Conservation (phyloP, 345 rosid genomes). For the Arabidopsis suecica region DNA sequence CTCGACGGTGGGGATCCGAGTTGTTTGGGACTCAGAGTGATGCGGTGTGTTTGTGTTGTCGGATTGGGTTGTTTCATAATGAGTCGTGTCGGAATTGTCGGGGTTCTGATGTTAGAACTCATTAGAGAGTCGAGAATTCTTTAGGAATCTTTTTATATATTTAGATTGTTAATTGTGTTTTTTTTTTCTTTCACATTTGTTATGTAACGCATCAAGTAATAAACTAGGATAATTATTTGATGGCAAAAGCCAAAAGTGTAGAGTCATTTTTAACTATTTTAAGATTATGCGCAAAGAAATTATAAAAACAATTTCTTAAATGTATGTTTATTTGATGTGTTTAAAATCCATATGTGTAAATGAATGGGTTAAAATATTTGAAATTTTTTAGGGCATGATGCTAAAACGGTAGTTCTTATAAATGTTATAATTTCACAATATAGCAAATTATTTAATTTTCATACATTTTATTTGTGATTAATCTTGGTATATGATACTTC, state of each 20-base stretch:
- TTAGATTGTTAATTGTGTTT: neutral
- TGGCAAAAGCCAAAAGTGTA: neutral
- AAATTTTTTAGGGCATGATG: too few species aligned
- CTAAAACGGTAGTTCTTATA: too few species aligned
- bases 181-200: neutral
- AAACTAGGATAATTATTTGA: slow-evolving; percentile 10
- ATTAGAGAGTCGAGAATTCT: slow-evolving; percentile 38
- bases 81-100: slow-evolving; percentile 48
- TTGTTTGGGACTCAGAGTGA: slow-evolving; percentile 8
- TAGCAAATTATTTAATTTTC: neutral
- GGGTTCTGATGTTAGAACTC: slow-evolving; percentile 37
- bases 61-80: slow-evolving; percentile 40
- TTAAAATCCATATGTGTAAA: too few species aligned
- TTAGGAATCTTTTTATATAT: slow-evolving; percentile 3
- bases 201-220: slow-evolving; percentile 23
- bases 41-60: slow-evolving; percentile 46
- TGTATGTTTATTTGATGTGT: too few species aligned
- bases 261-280: neutral
- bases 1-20: slow-evolving; percentile 35
- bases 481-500: too few species aligned
- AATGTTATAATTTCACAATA: too few species aligned
- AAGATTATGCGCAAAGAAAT: neutral
- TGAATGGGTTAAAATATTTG: too few species aligned
- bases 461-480: neutral
- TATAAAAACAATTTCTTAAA: too few species aligned